Evolutionary conservation across 2,329 filamentous ascomycete genomes (phyloP).

Genomic region (Xylaria sp.): DNA sequence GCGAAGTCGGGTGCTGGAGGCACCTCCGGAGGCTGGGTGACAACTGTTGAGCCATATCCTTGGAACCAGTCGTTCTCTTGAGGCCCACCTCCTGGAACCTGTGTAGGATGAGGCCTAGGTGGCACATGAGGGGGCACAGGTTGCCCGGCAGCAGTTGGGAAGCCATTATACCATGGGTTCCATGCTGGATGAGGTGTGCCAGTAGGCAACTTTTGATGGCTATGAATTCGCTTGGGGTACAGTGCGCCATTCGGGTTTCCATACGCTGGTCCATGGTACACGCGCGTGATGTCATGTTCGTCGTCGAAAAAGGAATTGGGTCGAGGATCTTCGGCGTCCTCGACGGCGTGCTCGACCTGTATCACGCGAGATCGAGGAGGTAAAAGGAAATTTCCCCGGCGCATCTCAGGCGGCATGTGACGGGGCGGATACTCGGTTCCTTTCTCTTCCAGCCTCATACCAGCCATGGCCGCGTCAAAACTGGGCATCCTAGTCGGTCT

Average conservation of each 20-base stretch:
- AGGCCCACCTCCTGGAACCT: constrained; percentile 1
- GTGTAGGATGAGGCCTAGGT: constrained; percentile 5
- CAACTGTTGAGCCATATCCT: constrained; percentile 21
- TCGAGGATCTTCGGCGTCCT: constrained; percentile 53
- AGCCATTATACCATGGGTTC: constrained; percentile 49
- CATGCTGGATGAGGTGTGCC: constrained; percentile 48
- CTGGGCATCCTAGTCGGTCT: constrained; percentile 2
- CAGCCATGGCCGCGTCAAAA: too few relatives aligned
- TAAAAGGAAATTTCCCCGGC: constrained; percentile 49
- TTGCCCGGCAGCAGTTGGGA: constrained; percentile 29
- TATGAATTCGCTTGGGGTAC: constrained; percentile 47
- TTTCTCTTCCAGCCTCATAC: constrained; percentile 4
- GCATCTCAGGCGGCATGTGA: constrained; percentile 34
- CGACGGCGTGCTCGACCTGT: constrained; percentile 59
- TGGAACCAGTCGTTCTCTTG: constrained; percentile 24
- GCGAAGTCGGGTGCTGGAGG: constrained; percentile 1
- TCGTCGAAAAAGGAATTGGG: constrained; percentile 63
- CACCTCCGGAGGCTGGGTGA: constrained; percentile 5
- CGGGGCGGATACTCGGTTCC: constrained; percentile 5
- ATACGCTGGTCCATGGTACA: constrained; percentile 61
- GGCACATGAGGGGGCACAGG: constrained; percentile 10
- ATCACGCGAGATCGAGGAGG: constrained; percentile 53
- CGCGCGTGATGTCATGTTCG: constrained; percentile 54
- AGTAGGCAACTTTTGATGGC: constrained; percentile 40
- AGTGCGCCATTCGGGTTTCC: constrained; percentile 52